phyloP scores from a whole-genome alignment of 345 rosid species.

The Balakata baccata region DNA sequence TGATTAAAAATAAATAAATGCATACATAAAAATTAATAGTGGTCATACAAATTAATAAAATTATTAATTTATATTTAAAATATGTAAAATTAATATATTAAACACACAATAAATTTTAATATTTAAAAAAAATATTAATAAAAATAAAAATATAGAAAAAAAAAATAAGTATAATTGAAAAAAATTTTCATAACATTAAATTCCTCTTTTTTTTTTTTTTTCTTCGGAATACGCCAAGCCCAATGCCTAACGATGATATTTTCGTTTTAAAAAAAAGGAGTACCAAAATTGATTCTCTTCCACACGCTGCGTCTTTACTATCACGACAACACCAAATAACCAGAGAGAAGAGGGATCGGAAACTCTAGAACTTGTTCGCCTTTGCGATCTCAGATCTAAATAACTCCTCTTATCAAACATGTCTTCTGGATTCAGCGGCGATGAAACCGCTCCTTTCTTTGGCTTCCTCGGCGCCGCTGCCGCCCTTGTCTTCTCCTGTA shows the following conservation, averaged over 20 bases:
- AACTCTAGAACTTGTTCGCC: background rate
- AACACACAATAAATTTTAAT: too few species aligned
- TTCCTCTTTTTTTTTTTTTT: too few species aligned
- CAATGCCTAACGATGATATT: background rate
- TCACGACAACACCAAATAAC: background rate
- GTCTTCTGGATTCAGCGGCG: constrained; percentile 71
- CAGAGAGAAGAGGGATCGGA: background rate
- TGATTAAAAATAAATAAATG: too few species aligned
- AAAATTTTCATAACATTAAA: too few species aligned
- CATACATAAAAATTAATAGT: too few species aligned
- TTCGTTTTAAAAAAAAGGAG: background rate
- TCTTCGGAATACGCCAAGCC: background rate
- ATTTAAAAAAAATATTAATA: too few species aligned
- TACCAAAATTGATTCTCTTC: background rate
- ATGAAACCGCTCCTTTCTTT: constrained; percentile 83
- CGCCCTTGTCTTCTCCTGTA: constrained; percentile 87
- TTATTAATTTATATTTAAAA: too few species aligned
- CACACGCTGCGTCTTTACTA: background rate
- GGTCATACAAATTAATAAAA: too few species aligned
- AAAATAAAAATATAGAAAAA: too few species aligned
- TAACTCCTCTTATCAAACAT: constrained; percentile 28
- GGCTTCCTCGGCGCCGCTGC: constrained; percentile 93
- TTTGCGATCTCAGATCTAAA: constrained; percentile 30
- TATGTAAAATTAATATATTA: too few species aligned
- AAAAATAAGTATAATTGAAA: too few species aligned